Conservation (phyloP, 345 rosid species). For the Ceriops zippeliana region DNA sequence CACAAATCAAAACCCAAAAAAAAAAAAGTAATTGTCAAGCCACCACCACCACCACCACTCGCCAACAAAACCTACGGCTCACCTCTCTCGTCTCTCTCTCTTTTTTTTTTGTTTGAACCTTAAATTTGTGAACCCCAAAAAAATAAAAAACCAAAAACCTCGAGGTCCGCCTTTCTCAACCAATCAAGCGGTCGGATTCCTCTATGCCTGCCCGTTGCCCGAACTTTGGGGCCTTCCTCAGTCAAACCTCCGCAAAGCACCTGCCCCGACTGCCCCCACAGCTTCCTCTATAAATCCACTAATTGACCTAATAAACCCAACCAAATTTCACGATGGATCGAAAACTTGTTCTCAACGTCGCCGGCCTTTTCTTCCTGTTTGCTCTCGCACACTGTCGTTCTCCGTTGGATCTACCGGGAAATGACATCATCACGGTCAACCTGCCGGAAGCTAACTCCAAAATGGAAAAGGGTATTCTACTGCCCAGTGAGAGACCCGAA, state of each 20-base stretch:
- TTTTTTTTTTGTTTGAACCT: no score
- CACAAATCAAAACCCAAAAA: no score
- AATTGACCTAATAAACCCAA: background rate
- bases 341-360: constrained; percentile 18
- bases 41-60: no score
- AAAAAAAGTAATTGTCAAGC: no score
- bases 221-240: background rate
- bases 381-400: constrained; percentile 21
- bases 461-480: constrained; percentile 18
- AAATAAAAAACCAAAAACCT: no score
- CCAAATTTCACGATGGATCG: constrained; percentile 27
- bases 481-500: constrained; percentile 35
- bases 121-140: no score
- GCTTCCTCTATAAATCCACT: no score
- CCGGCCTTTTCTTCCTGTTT: constrained; percentile 26
- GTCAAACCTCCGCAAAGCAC: constrained; percentile 8
- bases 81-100: no score
- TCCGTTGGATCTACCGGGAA: constrained; percentile 16
- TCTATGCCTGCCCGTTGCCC: constrained; percentile 21
- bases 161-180: no score
- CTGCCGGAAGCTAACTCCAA: constrained; percentile 10
- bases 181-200: no score
- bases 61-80: no score
- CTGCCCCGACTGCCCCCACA: background rate
- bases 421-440: background rate